Base-by-base conservation (phyloP, 2,329 filamentous ascomycete genomes). In the Fusarium verticillioides region DNA sequence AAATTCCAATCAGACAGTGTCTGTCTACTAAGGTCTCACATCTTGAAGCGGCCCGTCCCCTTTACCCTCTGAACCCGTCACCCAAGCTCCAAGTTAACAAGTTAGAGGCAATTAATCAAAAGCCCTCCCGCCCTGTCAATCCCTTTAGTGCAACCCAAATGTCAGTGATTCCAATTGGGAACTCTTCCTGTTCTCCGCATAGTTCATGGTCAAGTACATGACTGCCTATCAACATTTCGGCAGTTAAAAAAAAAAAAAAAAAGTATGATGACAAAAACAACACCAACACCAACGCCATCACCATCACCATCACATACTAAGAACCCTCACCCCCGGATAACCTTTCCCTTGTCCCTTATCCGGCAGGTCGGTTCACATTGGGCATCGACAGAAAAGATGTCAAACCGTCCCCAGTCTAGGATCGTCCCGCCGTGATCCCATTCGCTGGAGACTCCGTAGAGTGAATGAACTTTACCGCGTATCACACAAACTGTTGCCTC, bases 291-390 rank as follows among this genome's bases (percentile, higher is more conserved):
- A 47, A 16, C 26, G 26, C 26, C 26, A 26, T 26, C 26, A 26
- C 26, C 26, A 15, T 11, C 46, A 18, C 19, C 59, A 30, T 26
- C 42, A 43, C n/a, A 23, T n/a, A 47, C n/a, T 23, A 39, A 46
- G 30, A 21, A n/a, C 39, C 15, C 16, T 60, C 32, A 46, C 23
- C 52, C n/a, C 32, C 46, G 65, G 66, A 69, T 49, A 69, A 50
- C 44, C 26, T 69, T 69, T 69, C 42, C 65, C 65, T 43, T 32
- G 39, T 58, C 59, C 69, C 61, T 34, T 50, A 43, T 54, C 70
- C 67, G 62, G 71, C 47, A 61, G 69, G 42, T 69, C 60, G 71
- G 71, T 72, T 69, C 64, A 66, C 57, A 40, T 73, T 74, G 70
- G 71, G 71, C 67, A 74, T 56, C 67, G 59, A 74, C 60, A 54